Conservation (phyloP, 345 rosid genomes). For the Heritiera littoralis region DNA sequence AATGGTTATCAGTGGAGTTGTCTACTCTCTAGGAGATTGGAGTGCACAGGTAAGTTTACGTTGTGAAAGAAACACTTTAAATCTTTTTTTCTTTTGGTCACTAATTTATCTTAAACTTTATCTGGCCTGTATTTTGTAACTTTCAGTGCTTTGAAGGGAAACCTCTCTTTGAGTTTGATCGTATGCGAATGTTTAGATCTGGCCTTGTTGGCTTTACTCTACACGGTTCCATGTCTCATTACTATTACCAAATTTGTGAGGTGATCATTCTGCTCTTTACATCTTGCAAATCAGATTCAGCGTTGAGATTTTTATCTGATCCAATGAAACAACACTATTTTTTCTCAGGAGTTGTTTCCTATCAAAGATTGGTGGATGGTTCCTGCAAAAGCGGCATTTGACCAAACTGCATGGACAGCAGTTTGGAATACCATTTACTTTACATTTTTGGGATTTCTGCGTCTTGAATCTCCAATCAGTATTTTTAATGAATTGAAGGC, state of each 20-base stretch:
- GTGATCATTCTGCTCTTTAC: constrained; percentile 31
- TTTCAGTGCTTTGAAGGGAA: constrained; percentile 86
- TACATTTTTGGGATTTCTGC: constrained; percentile 64
- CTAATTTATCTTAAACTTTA: not conserved
- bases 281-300: not conserved
- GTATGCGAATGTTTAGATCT: constrained; percentile 85
- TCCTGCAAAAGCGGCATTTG: constrained; percentile 84
- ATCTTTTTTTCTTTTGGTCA: not conserved
- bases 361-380: constrained; percentile 96
- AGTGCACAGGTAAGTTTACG: constrained; percentile 77
- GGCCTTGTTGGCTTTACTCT: constrained; percentile 93
- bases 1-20: constrained; percentile 94
- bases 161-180: constrained; percentile 81
- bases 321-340: not conserved
- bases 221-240: constrained; percentile 93
- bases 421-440: constrained; percentile 91
- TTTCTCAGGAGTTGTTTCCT: constrained; percentile 69
- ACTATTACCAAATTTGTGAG: constrained; percentile 91
- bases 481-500: constrained; percentile 69
- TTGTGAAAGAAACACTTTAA: not conserved
- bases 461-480: constrained; percentile 73
- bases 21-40: constrained; percentile 94
- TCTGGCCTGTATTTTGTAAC: constrained; percentile 1
- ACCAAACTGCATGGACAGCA: constrained; percentile 91
- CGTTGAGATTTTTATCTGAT: not conserved